Percentiles rank a stretch among this genome's conserved stretches.
Evolutionary conservation across 140 eudicot genomes (phyloP).

Genomic region (Ambrosia hybrid): DNA sequence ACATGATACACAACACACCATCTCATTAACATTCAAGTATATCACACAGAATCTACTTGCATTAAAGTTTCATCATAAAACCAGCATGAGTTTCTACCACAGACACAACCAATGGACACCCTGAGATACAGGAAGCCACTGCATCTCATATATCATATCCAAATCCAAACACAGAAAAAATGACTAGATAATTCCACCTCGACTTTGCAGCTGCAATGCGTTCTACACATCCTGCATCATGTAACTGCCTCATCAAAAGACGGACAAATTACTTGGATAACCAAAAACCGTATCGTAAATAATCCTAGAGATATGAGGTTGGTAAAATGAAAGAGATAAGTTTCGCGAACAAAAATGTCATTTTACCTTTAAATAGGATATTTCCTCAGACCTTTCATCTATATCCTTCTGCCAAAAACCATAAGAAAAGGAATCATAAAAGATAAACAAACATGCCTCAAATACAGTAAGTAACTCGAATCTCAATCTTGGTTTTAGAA

Average conservation of each 20-base stretch:
- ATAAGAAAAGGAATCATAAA: background rate
- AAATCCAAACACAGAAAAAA: constrained; percentile 39
- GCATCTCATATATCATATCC: constrained; percentile 27
- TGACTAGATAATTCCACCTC: constrained; percentile 33
- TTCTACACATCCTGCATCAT: constrained; percentile 34
- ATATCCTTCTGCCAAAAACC: constrained; percentile 27
- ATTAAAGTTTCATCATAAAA: constrained; percentile 30
- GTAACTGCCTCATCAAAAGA: background rate
- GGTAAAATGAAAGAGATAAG: background rate
- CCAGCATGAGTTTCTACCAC: constrained; percentile 27
- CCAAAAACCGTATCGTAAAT: background rate
- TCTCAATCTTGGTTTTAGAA: background rate
- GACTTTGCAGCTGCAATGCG: constrained; percentile 35
- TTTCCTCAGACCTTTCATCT: constrained; percentile 13
- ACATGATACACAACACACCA: background rate
- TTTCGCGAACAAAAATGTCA: background rate
- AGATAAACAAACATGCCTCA: background rate
- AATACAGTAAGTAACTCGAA: background rate
- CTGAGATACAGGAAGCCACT: background rate
- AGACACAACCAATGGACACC: constrained; percentile 13
- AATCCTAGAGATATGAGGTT: background rate
- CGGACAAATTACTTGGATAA: background rate
- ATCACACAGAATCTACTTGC: constrained; percentile 25
- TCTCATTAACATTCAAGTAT: constrained; percentile 6
- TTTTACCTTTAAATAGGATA: constrained; percentile 22